Evolutionary conservation across 345 rosid genomes (phyloP).

Genomic region (Gossypium bickii): DNA sequence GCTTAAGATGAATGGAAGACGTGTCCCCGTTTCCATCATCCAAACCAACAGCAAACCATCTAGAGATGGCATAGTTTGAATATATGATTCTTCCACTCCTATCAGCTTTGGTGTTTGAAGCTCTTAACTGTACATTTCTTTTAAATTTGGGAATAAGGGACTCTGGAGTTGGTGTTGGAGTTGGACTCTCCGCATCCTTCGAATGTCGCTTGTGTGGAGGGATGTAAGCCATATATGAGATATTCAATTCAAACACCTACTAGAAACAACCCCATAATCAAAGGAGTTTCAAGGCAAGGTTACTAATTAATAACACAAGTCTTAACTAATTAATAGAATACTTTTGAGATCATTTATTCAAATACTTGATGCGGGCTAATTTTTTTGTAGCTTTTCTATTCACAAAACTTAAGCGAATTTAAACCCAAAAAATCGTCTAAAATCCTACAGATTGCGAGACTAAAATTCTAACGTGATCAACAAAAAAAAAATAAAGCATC

Average conservation of each 20-base stretch:
- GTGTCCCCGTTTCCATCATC: conserved; percentile 31
- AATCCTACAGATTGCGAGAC: too few relatives aligned
- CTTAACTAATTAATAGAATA: background rate
- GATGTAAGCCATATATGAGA: conserved; percentile 46
- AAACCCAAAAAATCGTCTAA: too few relatives aligned
- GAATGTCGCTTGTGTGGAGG: conserved; percentile 61
- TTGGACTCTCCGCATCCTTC: conserved; percentile 17
- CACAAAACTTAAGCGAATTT: background rate
- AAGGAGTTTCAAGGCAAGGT: background rate
- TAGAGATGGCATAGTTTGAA: conserved; percentile 27
- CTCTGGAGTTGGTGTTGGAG: conserved; percentile 34
- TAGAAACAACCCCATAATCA: background rate
- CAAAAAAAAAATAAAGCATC: too few relatives aligned
- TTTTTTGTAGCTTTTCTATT: too few relatives aligned
- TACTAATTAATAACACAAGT: background rate
- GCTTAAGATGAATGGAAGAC: conserved; percentile 31
- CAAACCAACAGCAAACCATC: conserved; percentile 52
- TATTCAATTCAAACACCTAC: background rate
- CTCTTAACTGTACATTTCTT: conserved; percentile 24
- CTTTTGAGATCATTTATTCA: too few relatives aligned
- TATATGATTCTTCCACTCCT: conserved; percentile 31
- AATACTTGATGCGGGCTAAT: too few relatives aligned
- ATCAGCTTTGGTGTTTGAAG: conserved; percentile 6
- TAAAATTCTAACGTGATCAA: too few relatives aligned
- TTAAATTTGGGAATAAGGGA: conserved; percentile 25